Percentiles rank a stretch among this genome's conserved stretches.
Conservation (phyloP, 2,329 filamentous ascomycete species). For the Phyllosticta citribraziliensis region DNA sequence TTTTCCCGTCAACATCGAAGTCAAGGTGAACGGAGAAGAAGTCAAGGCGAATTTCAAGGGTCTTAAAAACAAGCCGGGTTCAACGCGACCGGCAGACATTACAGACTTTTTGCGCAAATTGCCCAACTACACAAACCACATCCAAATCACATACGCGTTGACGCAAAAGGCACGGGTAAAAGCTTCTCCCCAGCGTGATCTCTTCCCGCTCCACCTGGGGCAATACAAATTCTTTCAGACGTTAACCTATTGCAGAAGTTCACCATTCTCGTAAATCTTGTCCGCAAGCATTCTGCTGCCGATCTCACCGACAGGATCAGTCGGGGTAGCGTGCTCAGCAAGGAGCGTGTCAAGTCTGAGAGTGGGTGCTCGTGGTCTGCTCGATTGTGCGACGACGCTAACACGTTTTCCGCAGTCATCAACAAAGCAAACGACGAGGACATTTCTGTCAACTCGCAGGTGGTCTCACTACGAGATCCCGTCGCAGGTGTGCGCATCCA, state of each 20-base stretch:
- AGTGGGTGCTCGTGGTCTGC: constrained; percentile 45
- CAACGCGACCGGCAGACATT: constrained; percentile 86
- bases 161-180: constrained; percentile 58
- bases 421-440: constrained; percentile 77
- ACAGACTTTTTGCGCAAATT: constrained; percentile 65
- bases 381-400: neutral
- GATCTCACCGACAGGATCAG: constrained; percentile 61
- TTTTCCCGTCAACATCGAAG: constrained; percentile 86
- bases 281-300: constrained; percentile 60
- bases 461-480: constrained; percentile 87
- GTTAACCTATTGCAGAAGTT: constrained; percentile 25
- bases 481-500: constrained; percentile 75
- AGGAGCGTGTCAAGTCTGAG: constrained; percentile 72
- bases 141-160: constrained; percentile 85
- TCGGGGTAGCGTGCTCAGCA: constrained; percentile 61
- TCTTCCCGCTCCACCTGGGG: neutral
- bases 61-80: constrained; percentile 90
- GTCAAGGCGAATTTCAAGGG: constrained; percentile 90
- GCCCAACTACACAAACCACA: constrained; percentile 61
- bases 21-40: constrained; percentile 81
- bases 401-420: constrained; percentile 47
- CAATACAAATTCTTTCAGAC: neutral
- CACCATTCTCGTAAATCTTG: constrained; percentile 60
- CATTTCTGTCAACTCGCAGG: constrained; percentile 77
- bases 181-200: constrained; percentile 9